Percentiles rank a stretch among this genome's conserved stretches.
Evolutionary conservation across 352 stramenopile species (phyloP).

Genomic region (Phytophthora sansomeana): DNA sequence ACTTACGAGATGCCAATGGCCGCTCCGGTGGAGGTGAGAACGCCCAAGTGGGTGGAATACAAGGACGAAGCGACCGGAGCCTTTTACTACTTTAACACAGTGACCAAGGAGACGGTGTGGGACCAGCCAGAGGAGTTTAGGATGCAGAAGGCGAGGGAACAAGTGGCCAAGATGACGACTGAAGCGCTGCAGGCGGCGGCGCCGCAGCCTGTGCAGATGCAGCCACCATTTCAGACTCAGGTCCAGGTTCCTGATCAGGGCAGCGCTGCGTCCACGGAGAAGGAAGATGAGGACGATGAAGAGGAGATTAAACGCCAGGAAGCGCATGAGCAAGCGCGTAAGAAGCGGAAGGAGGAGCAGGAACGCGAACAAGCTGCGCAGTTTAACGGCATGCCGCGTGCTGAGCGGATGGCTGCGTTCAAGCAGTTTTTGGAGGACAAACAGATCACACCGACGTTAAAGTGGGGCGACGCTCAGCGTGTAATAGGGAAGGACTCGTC

Average conservation of each 20-base stretch:
- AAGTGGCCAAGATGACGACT: conserved; percentile 75
- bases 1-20: conserved; percentile 68
- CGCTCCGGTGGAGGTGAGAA: not conserved
- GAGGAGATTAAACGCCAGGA: conserved; percentile 33
- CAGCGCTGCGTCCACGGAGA: conserved; percentile 17
- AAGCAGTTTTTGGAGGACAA: conserved; percentile 80
- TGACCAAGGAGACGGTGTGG: conserved; percentile 82
- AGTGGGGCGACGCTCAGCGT: conserved; percentile 79
- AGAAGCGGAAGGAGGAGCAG: conserved; percentile 57
- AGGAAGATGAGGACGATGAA: conserved; percentile 47
- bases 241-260: conserved; percentile 10
- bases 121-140: conserved; percentile 81
- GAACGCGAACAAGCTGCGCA: conserved; percentile 46
- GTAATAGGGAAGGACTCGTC: conserved; percentile 62
- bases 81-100: conserved; percentile 85
- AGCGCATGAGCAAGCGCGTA: conserved; percentile 33
- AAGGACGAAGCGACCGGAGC: conserved; percentile 74
- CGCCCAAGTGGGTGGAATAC: conserved; percentile 76
- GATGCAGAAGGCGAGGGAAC: conserved; percentile 74
- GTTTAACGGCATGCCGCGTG: conserved; percentile 58
- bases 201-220: conserved; percentile 12
- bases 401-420: conserved; percentile 66
- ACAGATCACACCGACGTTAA: conserved; percentile 68
- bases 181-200: conserved; percentile 25
- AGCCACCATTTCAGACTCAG: not conserved